Percentiles rank a stretch among this genome's conserved stretches.
Evolutionary conservation across 306 rosid species (phyloP).

Genomic region (Prunus salicina): DNA sequence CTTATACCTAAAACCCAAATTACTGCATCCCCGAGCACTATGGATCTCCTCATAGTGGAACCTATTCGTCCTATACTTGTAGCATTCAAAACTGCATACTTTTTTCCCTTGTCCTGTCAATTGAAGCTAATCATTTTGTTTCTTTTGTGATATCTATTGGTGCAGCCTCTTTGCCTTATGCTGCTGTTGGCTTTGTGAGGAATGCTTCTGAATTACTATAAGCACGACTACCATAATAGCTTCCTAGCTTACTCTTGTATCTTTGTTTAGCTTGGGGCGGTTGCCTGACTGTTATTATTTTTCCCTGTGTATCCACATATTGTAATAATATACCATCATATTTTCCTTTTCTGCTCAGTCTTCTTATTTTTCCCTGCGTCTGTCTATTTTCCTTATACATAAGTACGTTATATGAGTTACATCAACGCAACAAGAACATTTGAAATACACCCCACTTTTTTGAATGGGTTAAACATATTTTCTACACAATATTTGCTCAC

Average conservation of each 20-base stretch:
- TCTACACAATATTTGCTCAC: not conserved
- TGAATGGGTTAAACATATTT: not conserved
- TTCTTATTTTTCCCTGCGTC: not conserved
- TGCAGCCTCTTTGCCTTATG: slow-evolving; percentile 83
- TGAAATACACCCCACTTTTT: not conserved
- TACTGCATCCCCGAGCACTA: not conserved
- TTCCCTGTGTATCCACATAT: not conserved
- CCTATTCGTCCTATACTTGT: no score
- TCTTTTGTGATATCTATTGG: slow-evolving; percentile 21
- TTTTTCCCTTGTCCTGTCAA: not conserved
- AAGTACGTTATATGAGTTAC: not conserved
- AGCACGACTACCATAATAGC: slow-evolving; percentile 12
- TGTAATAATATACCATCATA: not conserved
- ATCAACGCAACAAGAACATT: not conserved
- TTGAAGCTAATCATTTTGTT: not conserved
- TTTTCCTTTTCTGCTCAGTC: not conserved
- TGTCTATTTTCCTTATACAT: not conserved
- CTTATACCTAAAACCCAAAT: not conserved
- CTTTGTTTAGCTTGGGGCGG: not conserved
- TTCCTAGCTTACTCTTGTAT: not conserved
- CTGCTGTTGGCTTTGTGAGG: slow-evolving; percentile 87
- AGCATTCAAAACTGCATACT: not conserved
- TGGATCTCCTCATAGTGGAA: not conserved
- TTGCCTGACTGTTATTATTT: not conserved
- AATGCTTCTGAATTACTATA: slow-evolving; percentile 42